These are phyloP conservation scores for Aurantiochytrium sp. DNA, from an alignment of 108 stramenopile genomes.

Conservation along the genomic window DNA sequence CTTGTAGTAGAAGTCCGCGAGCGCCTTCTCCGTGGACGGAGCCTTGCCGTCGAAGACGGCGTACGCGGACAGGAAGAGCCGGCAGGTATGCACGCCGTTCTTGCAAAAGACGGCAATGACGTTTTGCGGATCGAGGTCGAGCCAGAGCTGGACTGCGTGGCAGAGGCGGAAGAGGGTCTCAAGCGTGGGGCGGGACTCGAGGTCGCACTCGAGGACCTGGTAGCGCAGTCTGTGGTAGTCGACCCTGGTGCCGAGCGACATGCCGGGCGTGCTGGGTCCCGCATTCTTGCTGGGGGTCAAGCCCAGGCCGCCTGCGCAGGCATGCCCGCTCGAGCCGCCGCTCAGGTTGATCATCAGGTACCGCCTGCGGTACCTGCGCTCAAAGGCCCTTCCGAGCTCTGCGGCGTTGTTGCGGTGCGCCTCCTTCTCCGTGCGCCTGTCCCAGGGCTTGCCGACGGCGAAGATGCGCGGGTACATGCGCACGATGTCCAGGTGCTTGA, in stretches of 20 bases:
- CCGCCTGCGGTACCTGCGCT: background rate
- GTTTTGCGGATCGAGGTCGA: background rate
- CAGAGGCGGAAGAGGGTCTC: background rate
- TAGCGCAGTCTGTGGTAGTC: slow-evolving; percentile 16
- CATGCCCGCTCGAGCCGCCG: background rate
- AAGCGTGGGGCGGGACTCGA: background rate
- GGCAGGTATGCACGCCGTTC: background rate
- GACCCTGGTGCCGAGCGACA: background rate
- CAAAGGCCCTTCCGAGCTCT: background rate
- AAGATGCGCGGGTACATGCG: background rate
- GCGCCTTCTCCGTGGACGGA: background rate
- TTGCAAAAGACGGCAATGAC: slow-evolving; percentile 1
- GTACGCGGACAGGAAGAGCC: background rate
- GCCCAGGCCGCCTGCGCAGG: background rate
- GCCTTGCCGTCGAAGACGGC: background rate
- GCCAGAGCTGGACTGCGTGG: background rate
- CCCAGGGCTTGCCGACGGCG: background rate
- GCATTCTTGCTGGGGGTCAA: too few relatives aligned
- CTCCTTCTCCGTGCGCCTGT: background rate
- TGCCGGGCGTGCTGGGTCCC: too few relatives aligned
- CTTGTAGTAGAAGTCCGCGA: background rate
- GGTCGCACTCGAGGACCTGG: slow-evolving; percentile 16
- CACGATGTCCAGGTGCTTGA: background rate
- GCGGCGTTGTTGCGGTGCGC: background rate
- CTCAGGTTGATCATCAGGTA: background rate